These are phyloP conservation scores for Cercospora janseana DNA, from an alignment of 2,329 filamentous ascomycete species.

Conservation along the genomic window DNA sequence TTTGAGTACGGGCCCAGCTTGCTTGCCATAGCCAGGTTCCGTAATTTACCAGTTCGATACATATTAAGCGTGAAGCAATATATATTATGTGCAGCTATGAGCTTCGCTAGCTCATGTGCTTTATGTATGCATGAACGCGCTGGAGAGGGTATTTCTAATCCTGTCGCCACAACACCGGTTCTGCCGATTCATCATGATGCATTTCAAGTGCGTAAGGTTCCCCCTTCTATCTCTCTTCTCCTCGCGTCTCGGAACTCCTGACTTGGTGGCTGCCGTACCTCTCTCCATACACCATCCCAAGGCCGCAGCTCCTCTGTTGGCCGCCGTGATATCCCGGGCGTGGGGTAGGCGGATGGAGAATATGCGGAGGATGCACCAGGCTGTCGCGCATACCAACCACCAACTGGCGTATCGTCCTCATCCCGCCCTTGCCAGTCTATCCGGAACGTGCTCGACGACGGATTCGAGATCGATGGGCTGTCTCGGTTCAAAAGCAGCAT, in stretches of 20 bases:
- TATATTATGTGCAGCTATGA: no score
- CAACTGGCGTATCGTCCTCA: slow-evolving; percentile 28
- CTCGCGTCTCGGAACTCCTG: slow-evolving; percentile 23
- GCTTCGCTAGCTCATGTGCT: no score
- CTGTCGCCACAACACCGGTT: no score
- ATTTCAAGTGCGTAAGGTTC: background rate
- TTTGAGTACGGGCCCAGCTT: slow-evolving; percentile 35
- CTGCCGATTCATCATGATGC: background rate
- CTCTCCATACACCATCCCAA: slow-evolving; percentile 37
- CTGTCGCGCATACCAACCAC: slow-evolving; percentile 33
- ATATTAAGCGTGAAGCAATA: slow-evolving; percentile 2
- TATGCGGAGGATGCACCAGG: slow-evolving; percentile 16
- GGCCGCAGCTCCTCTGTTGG: slow-evolving; percentile 29
- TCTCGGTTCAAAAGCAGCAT: slow-evolving; percentile 42
- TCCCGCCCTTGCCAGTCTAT: slow-evolving; percentile 40
- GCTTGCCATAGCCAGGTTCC: slow-evolving; percentile 24
- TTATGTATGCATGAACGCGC: no score
- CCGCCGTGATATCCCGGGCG: slow-evolving; percentile 24
- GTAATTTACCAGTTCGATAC: slow-evolving; percentile 37
- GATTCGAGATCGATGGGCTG: slow-evolving; percentile 36
- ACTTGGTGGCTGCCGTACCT: slow-evolving; percentile 19
- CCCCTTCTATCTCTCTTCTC: slow-evolving; percentile 23
- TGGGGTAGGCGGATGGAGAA: slow-evolving; percentile 22
- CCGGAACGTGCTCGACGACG: slow-evolving; percentile 43
- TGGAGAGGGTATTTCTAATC: no score